phyloP scores from a whole-genome alignment of 805 yeast species.

The Pichia pseudocactophila region DNA sequence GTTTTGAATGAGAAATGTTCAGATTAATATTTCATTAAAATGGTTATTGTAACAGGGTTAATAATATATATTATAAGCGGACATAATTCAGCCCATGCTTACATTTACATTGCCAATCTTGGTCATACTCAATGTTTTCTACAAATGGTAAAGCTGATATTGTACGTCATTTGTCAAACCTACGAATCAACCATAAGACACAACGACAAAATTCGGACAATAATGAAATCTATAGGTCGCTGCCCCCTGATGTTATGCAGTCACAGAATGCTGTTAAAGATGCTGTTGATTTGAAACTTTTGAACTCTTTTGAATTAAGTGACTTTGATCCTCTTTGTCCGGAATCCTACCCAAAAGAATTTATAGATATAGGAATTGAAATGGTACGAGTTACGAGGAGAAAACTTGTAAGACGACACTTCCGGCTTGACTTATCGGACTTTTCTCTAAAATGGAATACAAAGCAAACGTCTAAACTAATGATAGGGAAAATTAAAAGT shows the following conservation, averaged over 20 bases:
- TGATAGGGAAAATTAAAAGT: conserved; percentile 56
- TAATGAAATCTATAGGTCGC: background rate
- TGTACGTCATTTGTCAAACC: too few species aligned
- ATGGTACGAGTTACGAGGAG: conserved; percentile 62
- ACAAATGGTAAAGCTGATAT: too few species aligned
- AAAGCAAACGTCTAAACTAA: conserved; percentile 35
- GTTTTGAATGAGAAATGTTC: too few species aligned
- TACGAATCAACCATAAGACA: too few species aligned
- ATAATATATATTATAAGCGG: too few species aligned
- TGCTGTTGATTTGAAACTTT: background rate
- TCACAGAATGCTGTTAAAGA: background rate
- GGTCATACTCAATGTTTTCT: too few species aligned
- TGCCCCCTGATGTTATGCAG: background rate
- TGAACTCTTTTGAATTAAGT: background rate
- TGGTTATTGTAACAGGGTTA: too few species aligned
- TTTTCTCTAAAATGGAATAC: conserved; percentile 53
- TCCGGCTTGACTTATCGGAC: conserved; percentile 45
- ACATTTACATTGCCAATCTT: too few species aligned
- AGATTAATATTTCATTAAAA: too few species aligned
- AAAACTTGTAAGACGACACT: conserved; percentile 50
- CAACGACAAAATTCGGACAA: too few species aligned
- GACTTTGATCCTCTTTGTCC: conserved; percentile 6
- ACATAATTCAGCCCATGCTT: too few species aligned
- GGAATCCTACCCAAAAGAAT: background rate
- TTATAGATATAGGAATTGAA: conserved; percentile 39